Base-by-base conservation (phyloP, 257 asterid species). In the Solanum neorickii region DNA sequence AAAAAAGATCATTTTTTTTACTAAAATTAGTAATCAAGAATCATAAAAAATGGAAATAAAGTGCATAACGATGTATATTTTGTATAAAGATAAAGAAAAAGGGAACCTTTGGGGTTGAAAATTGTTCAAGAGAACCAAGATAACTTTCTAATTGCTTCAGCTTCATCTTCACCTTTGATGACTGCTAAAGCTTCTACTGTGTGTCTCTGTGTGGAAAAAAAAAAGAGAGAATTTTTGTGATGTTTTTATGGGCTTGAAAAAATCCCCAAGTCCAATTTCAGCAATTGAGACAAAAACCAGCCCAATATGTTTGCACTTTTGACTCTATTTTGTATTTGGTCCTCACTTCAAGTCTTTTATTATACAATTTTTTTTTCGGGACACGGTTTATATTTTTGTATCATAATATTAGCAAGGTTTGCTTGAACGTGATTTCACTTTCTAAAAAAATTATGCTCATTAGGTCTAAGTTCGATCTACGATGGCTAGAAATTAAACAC, bases 131-230 rank as follows among this genome's bases (percentile, higher is more conserved):
- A 72, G 97, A 90, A 41, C 98, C 98, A 35, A 95, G 92, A 11
- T 87, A 88, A 41, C 95, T 91, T 90, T 95, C 98, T 85, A 95
- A 88, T 88, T 92, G 96, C 91, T 95, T 95, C 90, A 95, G 96
- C 95, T 95, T 95, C 98, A 95, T 94, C 92, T 87, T 91, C 87
- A 60, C 49, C 49, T 46, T 89, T 70, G 27, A 37, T 69, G 44
- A 41, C 49, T 84, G 65, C 62, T 65, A 59, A 12, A 52, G 29
- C 31, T 65, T 68, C 39, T 21, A 56, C 52, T 7, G 59, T 44
- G 13, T 33, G 66, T 44, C 37, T 25, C 3, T 60, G 83, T 25
- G 78, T 37, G 39, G 1, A 1, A 6, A 37, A 37, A 18, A 20
- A 23, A 21, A 1, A 39, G 11, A 74, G 25, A 3, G 62, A 42